Base-by-base conservation (phyloP, 495 filamentous ascomycete genomes). In the Aspergillus haitiensis region DNA sequence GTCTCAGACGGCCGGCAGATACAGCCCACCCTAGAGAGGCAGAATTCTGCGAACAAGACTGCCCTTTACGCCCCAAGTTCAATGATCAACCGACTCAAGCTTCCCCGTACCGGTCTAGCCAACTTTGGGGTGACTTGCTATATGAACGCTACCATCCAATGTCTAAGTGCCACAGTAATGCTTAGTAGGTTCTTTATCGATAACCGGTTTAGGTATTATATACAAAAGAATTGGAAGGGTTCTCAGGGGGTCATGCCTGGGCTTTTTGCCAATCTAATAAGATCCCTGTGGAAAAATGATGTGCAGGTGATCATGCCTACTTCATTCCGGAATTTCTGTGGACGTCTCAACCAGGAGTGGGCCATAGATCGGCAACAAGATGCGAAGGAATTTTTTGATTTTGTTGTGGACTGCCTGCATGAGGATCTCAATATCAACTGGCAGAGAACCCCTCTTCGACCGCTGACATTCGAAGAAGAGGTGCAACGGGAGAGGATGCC, bases 51-150 rank as follows among this genome's bases (percentile, higher is more conserved):
- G 15, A 80, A 65, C 52, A 82, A 67, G 61, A 79, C 68, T 55
- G 81, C 67, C 32, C 69, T 75, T 3, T 82, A 82, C 50, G 75
- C 75, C 1, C 69, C 78, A 48, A 70, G 67, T 61, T 73, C 73
- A 36, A 63, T 72, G 44, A 54, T 77, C 35, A 80, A 66, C 60
- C 80, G 70, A 36, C 72, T 80, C 15, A 81, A 85, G 60, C 76
- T 88, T 62, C 81, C 83, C 1, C 78, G 79, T 10, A 93, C 90
- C 5, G 95, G 94, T 2, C 80, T 98, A 7, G 69, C 83, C 42
- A 97, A 96, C 65, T 86, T 89, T 27, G 86, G 88, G 9, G 86
- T 88, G 10, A 90, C 85, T 7, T 99, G 94, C 72, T 99, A 94
- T 68, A 91, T 93, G 83, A 97, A 97, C 75, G 84, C 89, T 12